Percentiles rank a stretch among this genome's conserved stretches.
phyloP scores from a whole-genome alignment of 148 eudicot genomes.

The Dysphania ambrosioides region DNA sequence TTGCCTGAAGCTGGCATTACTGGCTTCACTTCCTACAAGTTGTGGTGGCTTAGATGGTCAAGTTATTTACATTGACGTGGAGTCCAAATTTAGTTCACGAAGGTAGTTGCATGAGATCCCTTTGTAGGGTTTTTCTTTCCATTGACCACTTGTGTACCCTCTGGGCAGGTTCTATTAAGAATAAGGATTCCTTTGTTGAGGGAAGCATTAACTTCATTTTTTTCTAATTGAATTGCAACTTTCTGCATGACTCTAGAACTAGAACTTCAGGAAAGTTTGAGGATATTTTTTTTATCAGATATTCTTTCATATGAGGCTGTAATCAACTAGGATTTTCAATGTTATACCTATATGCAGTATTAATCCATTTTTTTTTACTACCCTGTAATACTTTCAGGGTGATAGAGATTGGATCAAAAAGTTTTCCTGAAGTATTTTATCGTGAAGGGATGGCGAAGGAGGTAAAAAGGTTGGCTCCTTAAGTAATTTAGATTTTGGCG shows the following conservation, averaged over 20 bases:
- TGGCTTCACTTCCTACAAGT: slow-evolving; percentile 71
- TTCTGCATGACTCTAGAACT: too few species aligned
- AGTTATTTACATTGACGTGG: slow-evolving; percentile 79
- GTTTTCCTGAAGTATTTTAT: slow-evolving; percentile 79
- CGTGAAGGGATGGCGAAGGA: slow-evolving; percentile 70
- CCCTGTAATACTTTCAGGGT: slow-evolving; percentile 38
- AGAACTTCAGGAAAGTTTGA: too few species aligned
- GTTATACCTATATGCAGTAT: not conserved
- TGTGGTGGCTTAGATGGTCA: slow-evolving; percentile 83
- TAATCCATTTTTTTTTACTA: not conserved
- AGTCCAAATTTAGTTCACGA: slow-evolving; percentile 85
- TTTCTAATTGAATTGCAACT: too few species aligned
- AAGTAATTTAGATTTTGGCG: not conserved
- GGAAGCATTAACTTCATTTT: not conserved
- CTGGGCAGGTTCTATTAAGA: not conserved
- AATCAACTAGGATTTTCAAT: not conserved
- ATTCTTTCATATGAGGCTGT: not conserved
- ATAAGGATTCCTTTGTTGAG: not conserved
- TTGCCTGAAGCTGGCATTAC: slow-evolving; percentile 75
- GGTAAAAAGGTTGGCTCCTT: slow-evolving; percentile 33
- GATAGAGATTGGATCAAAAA: slow-evolving; percentile 77
- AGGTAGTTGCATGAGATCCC: slow-evolving; percentile 43
- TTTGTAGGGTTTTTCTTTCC: not conserved
- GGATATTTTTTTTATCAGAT: too few species aligned
- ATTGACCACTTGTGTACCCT: not conserved